Conservation (phyloP, 768 basidiomycete species). For the Xanthoconium purpureum region DNA sequence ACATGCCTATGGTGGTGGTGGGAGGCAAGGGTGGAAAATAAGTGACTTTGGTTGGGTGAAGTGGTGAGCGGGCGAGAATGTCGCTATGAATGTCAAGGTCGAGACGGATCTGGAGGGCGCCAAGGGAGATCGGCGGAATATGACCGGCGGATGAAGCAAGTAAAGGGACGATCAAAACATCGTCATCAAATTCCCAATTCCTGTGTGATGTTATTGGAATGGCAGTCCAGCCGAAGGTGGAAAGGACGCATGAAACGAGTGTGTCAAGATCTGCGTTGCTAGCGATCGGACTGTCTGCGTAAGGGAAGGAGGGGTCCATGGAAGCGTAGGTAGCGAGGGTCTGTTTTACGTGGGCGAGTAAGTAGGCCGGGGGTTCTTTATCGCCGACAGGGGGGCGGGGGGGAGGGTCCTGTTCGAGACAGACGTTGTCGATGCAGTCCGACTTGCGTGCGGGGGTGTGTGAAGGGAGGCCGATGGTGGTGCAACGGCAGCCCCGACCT, state of each 20-base stretch:
- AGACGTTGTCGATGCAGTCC: constrained; percentile 5
- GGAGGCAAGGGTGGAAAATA: constrained; percentile 21
- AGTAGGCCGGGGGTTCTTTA: constrained; percentile 31
- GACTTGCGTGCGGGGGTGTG: constrained; percentile 5
- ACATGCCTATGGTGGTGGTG: constrained; percentile 16
- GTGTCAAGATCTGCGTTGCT: constrained; percentile 40
- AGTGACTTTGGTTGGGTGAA: constrained; percentile 28
- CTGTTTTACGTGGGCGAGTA: constrained; percentile 36
- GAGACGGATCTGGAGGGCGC: constrained; percentile 24
- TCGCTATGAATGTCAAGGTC: constrained; percentile 27
- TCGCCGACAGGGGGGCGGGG: constrained; percentile 34
- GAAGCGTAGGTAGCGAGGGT: constrained; percentile 50
- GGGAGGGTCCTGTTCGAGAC: constrained; percentile 18
- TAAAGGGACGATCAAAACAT: constrained; percentile 24
- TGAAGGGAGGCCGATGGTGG: constrained; percentile 21
- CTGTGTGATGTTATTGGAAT: constrained; percentile 12
- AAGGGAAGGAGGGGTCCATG: constrained; percentile 31
- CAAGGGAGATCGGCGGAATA: constrained; percentile 7
- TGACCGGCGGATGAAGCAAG: not conserved
- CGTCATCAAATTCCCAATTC: constrained; percentile 30
- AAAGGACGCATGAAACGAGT: constrained; percentile 39
- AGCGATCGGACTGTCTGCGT: constrained; percentile 20
- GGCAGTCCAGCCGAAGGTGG: constrained; percentile 40
- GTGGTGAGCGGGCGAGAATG: constrained; percentile 19
- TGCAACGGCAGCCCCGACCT: constrained; percentile 47